Evolutionary conservation across 2,329 filamentous ascomycete species (phyloP).

Genomic region (Incumbomyces delicatus): DNA sequence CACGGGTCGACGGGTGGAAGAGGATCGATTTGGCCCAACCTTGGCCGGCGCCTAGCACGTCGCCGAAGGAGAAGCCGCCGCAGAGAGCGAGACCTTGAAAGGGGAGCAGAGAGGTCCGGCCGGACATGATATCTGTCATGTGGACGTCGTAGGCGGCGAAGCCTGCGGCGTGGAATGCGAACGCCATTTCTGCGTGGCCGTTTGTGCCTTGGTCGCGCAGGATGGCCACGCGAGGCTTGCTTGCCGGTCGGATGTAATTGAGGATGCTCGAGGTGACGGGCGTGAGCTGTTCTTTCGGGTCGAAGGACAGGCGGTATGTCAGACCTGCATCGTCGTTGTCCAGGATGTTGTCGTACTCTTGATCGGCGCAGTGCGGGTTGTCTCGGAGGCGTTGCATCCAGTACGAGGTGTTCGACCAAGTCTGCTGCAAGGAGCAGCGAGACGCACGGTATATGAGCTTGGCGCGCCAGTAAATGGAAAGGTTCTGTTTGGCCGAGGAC

Average conservation of each 20-base stretch:
- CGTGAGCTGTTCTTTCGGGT: constrained; percentile 57
- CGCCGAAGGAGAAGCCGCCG: constrained; percentile 91
- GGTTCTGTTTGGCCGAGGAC: constrained; percentile 57
- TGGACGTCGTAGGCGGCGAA: constrained; percentile 90
- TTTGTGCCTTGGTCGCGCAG: constrained; percentile 94
- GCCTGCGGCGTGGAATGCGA: constrained; percentile 82
- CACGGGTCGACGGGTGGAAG: constrained; percentile 64
- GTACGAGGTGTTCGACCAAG: constrained; percentile 80
- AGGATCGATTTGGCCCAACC: constrained; percentile 94
- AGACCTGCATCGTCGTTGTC: constrained; percentile 74
- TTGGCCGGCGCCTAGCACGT: constrained; percentile 85
- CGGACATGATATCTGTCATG: constrained; percentile 84
- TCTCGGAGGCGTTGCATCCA: constrained; percentile 86
- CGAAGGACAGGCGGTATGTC: constrained; percentile 71
- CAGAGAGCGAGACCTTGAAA: constrained; percentile 90
- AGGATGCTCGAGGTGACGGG: constrained; percentile 33
- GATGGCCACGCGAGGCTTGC: constrained; percentile 72
- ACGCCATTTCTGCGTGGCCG: constrained; percentile 94
- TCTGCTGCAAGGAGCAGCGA: constrained; percentile 67
- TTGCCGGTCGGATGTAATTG: constrained; percentile 50
- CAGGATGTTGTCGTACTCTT: constrained; percentile 65
- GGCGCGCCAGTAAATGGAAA: constrained; percentile 64
- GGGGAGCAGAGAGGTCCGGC: constrained; percentile 65
- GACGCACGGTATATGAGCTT: constrained; percentile 59
- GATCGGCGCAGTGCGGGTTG: constrained; percentile 75